Base-by-base conservation (phyloP, 176 grass and related monocot species). In the Leersia perrieri region DNA sequence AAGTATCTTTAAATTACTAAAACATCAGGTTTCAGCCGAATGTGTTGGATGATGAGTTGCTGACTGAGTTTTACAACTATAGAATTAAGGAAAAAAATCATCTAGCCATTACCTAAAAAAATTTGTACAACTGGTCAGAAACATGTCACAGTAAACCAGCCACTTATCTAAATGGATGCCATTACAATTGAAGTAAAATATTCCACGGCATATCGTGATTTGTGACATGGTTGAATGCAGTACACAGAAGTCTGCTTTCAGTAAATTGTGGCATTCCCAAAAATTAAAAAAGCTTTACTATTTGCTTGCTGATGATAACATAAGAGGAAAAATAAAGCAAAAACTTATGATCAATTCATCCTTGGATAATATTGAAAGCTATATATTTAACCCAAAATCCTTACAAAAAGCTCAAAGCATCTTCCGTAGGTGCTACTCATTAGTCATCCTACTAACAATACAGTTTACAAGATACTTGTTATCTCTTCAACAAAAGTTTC, bases 381-480 rank as follows among this genome's bases (percentile, higher is more conserved):
- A 7, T 8, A 20, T 51, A 14, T 22, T n/a, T 70, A 7, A 14
- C 23, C n/a, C 6, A 69, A 42, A 42, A 28, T 18, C 13, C 38
- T 13, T 29, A 29, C 28, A 5, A 70, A 25, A 5, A 44, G 13
- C 68, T 42, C 25, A 7, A 39, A 51, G 5, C 9, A 73, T 9
- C 47, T 36, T 79, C 44, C 27, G 44, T 38, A 68, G 63, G 53
- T 28, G 44, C 23, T 31, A 72, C 41, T 82, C 79, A 81, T 10
- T 13, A 26, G 10, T 20, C 29, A 1, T 39, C 28, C 3, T 11
- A 47, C 20, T 20, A 49, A 73, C 30, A 32, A 44, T 49, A 31
- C 28, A 63, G 30, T 42, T 73, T 51, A 34, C 63, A 79, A 45
- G 65, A 42, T 8, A 82, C 20, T 45, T 33, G 12, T 47, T 20